Base-by-base conservation (phyloP, 345 rosid species). In the Eucalyptus pumila region DNA sequence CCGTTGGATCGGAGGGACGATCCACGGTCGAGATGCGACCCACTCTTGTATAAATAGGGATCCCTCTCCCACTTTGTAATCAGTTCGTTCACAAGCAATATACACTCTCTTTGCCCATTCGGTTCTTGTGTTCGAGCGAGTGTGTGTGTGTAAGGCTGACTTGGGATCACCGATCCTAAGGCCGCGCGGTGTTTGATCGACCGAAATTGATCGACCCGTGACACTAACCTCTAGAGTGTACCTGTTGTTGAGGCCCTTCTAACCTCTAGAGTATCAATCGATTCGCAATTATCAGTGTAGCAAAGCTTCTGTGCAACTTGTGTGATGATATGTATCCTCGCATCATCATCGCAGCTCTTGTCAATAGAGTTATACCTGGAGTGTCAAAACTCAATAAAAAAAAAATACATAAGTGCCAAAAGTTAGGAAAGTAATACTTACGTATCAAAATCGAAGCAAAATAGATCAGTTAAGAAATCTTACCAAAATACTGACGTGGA, bases 401-500 rank as follows among this genome's bases (percentile, higher is more conserved):
- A 51, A 51, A 0, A 1, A 51, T 0, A 50, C 8, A 6, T 51
- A 51, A 51, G 1, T 6, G 21, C 9, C 1, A 16, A 51, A 51
- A 51, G 9, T 2, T 51, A 51, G 2, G 2, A 51, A 51, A 1
- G 0, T 51, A 0, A 0, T 0, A 16, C 4, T 51, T 51, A 3
- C 6, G 4, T 51, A 1, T 0, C 1, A 51, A 51, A 51, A 51
- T 51, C 2, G 2, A 9, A 51, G 4, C 2, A 51, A 51, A 51
- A 51, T 51, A 51, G 4, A 51, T 51, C 8, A 51, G 0, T 51
- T 51, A 51, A 16, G 0, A 50, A 50, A 14, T 50, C 19, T 1
- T 7, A 1, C 1, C 1, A 49, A 1, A 49, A 49, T 0, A 0
- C 1, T 49, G 7, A 15, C 1, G 8, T 50, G 3, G 1, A 1